phyloP scores from a whole-genome alignment of 306 rosid genomes.

The Urtica urens region DNA sequence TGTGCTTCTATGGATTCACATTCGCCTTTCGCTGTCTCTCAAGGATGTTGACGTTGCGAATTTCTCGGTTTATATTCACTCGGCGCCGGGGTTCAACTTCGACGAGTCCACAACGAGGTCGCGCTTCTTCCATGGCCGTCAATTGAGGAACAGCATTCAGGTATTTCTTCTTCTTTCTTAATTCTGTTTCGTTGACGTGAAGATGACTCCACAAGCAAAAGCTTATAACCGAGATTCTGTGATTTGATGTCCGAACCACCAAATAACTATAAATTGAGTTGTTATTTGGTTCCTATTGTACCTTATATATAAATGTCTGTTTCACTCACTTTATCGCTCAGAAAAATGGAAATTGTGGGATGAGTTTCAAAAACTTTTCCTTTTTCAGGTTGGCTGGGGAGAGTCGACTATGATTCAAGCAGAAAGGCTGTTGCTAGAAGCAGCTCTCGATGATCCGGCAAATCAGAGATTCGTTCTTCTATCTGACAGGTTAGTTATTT shows the following conservation, averaged over 20 bases:
- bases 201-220: too few species aligned
- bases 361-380: too few species aligned
- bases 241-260: too few species aligned
- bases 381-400: constrained; percentile 40
- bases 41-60: constrained; percentile 15
- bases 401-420: constrained; percentile 44
- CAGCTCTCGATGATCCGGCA: constrained; percentile 78
- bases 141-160: constrained; percentile 31
- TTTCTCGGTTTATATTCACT: constrained; percentile 28
- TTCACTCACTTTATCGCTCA: too few species aligned
- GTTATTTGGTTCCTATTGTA: too few species aligned
- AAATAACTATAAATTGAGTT: too few species aligned
- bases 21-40: constrained; percentile 8
- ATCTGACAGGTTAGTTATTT: constrained; percentile 56
- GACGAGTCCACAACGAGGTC: constrained; percentile 33
- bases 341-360: too few species aligned
- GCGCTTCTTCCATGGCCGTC: constrained; percentile 24
- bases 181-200: constrained; percentile 1
- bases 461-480: constrained; percentile 93
- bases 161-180: constrained; percentile 7
- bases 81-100: constrained; percentile 31
- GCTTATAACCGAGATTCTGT: too few species aligned
- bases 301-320: too few species aligned
- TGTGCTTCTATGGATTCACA: constrained; percentile 11
- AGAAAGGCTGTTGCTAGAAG: constrained; percentile 27